Evolutionary conservation across 2,329 filamentous ascomycete genomes (phyloP), one percentile per base, ranked within the genome.

Genomic region (Aureobasidium subglaciale): DNA sequence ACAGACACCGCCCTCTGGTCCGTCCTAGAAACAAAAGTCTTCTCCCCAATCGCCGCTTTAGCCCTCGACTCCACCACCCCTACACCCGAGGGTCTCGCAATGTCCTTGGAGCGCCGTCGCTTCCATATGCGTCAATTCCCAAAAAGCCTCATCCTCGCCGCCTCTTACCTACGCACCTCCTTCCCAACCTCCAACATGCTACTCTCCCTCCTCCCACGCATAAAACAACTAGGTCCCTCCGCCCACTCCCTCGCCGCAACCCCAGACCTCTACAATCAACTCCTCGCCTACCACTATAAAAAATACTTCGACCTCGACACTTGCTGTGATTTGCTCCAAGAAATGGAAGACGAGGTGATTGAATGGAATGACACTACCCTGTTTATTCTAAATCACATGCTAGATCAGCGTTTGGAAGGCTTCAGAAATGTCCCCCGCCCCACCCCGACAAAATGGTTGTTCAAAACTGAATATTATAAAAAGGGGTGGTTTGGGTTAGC

Each of bases 201-300:
- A 0, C 76, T 87, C 41, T 75, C 77, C 41, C 69, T 90, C 24
- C 73, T 91, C 0, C 85, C 87, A 0, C 78, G 80, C 7, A 73
- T 90, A 62, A 87, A 87, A 65, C 75, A 78, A 41, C 75, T 88
- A 0, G 87, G 87, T 1, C 77, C 86, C 1, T 79, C 81, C 1
- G 86, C 85, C 0, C 88, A 86, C 64, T 83, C 88, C 6, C 77
- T 92, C 0, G 87, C 86, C 45, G 84, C 82, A 5, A 84, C 83
- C 16, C 86, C 86, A 0, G 73, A 78, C 0, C 80, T 91, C 38
- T 91, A 88, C 73, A 84, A 86, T 64, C 75, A 81, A 46, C 76
- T 90, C 30, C 75, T 88, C 22, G 69, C 74, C 13, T 77, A 85
- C 20, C 74, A 82, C 55, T 88, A 85, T 81, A 68, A 72, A 30